Base-by-base conservation (phyloP, 306 rosid genomes). In the Pyrus bretschneideri region DNA sequence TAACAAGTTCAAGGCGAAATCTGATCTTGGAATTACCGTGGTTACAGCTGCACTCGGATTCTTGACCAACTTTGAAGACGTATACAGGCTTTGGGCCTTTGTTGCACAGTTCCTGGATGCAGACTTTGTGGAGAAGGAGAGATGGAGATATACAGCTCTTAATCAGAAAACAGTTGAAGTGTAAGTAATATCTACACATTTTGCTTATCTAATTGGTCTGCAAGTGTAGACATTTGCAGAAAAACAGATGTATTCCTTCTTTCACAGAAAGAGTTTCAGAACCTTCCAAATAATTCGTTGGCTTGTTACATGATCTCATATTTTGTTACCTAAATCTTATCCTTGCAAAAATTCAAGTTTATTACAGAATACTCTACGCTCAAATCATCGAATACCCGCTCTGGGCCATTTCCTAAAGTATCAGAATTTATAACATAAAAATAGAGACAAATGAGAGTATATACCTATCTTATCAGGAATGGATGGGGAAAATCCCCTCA, bases 131-230 rank as follows among this genome's bases (percentile, higher is more conserved):
- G 97, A 95, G 84, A 95, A 95, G 78, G 98, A 92, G 76, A 80
- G 97, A 42, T 95, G 97, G 98, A 92, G 97, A 89, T 95, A 95
- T 13, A 89, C 91, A 58, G 89, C 93, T 78, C 93, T 95, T 51
- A 90, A 95, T 82, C 96, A 89, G 86, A 90, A 81, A 70, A 89
- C 90, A 4, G 30, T 90, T 77, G 96, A 95, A 86, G 88, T 95
- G 57, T 93, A 31, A 84, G 62, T 49, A 25, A 18, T 25, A 38
- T 67, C 42, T 68, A 23, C 60, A 31, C 65, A 75, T 77, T 42
- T 79, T 79, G 38, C 81, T 84, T 52, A 74, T 83, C 74, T 29
- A 57, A 40, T 75, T 66, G 68, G 66, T 58, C 72, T 5, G 45
- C 29, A 71, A 75, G 69, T 63, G 72, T 27, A n/a, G 77, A 69